A percentile compares a stretch with the other conserved stretches of the same genome.
These are phyloP conservation scores for Platismatia glauca DNA, from an alignment of 495 filamentous ascomycete genomes.

Conservation along the genomic window DNA sequence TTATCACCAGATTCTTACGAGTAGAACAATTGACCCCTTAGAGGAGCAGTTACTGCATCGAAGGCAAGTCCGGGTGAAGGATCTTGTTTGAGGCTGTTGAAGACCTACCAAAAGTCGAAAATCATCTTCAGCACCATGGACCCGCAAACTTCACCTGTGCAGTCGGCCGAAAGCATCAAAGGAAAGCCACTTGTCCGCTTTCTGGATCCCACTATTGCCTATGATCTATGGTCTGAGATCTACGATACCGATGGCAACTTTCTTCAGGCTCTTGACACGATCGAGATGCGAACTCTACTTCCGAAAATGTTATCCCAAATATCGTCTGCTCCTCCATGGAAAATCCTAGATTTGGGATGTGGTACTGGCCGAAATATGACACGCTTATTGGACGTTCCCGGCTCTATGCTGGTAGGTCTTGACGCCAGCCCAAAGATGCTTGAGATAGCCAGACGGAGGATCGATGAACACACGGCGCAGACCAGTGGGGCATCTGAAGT, in stretches of 20 bases:
- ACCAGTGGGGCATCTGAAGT: not conserved
- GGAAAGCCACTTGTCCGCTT: not conserved
- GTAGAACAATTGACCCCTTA: not conserved
- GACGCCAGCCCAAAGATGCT: conserved; percentile 50
- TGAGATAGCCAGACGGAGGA: conserved; percentile 39
- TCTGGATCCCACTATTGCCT: conserved; percentile 25
- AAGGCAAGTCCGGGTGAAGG: not conserved
- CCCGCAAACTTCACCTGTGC: not conserved
- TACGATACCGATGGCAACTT: conserved; percentile 72
- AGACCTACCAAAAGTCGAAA: not conserved
- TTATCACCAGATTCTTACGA: no score
- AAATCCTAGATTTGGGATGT: conserved; percentile 53
- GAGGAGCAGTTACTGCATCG: not conserved
- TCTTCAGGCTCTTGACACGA: conserved; percentile 58
- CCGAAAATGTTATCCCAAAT: conserved; percentile 42
- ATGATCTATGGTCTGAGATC: conserved; percentile 41
- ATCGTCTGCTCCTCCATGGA: conserved; percentile 28
- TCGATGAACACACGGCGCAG: not conserved
- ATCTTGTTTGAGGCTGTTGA: not conserved
- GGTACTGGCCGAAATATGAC: conserved; percentile 63
- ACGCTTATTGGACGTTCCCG: conserved; percentile 38
- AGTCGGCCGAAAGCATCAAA: not conserved
- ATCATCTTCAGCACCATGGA: not conserved
- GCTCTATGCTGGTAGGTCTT: conserved; percentile 35
- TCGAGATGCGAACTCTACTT: conserved; percentile 46